Evolutionary conservation across 164 flowering plant species (phyloP).

Genomic region (Kalanchoe fedtschenkoi): DNA sequence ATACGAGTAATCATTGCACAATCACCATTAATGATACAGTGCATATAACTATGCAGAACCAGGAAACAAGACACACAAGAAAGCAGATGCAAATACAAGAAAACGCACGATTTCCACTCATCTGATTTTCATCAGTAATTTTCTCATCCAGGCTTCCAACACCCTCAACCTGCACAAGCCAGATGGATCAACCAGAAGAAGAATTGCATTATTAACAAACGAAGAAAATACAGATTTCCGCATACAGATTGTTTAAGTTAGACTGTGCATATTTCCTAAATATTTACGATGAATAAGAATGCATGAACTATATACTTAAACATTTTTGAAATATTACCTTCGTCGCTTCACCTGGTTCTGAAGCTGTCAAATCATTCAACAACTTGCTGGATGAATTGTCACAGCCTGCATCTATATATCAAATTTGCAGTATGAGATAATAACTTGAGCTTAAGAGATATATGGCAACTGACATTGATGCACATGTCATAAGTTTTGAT

Average conservation of each 20-base stretch:
- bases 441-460: no score
- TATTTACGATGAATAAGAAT: not conserved
- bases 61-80: not conserved
- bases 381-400: not conserved
- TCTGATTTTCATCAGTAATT: conserved; percentile 4
- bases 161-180: conserved; percentile 9
- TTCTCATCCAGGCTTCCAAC: conserved; percentile 16
- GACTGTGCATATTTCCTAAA: not conserved
- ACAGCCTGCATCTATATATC: not conserved
- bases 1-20: not conserved
- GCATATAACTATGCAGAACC: not conserved
- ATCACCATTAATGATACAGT: no score
- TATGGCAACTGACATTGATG: not conserved
- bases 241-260: no score
- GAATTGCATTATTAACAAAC: not conserved
- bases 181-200: not conserved
- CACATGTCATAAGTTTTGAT: no score
- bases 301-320: no score
- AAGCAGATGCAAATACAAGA: not conserved
- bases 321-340: not conserved
- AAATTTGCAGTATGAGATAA: not conserved
- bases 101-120: conserved; percentile 19
- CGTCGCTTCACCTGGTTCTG: not conserved
- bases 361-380: not conserved
- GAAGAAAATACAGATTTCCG: no score